phyloP scores from a whole-genome alignment of 345 rosid genomes.

The Citrus reticulata region DNA sequence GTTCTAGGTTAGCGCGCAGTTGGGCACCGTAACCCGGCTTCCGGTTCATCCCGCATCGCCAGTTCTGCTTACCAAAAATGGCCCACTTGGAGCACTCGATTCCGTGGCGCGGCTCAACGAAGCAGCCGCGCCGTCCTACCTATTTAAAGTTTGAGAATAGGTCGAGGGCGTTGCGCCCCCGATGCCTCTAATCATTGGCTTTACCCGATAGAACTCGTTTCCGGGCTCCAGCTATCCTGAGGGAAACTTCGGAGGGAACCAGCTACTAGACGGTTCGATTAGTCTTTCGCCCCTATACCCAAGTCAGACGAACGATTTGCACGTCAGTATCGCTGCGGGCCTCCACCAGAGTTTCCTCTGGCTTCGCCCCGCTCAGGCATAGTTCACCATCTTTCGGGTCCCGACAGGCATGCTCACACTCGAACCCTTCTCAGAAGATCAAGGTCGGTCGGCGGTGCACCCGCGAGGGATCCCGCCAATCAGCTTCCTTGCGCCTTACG shows the following conservation, averaged over 20 bases:
- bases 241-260: constrained; percentile 51
- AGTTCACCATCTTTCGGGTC: too few relatives aligned
- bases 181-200: constrained; percentile 3
- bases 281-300: constrained; percentile 55
- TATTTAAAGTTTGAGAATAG: not conserved
- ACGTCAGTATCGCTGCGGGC: too few relatives aligned
- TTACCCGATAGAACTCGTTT: not conserved
- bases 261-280: constrained; percentile 53
- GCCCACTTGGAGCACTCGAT: not conserved
- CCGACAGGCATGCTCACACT: too few relatives aligned
- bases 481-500: not conserved
- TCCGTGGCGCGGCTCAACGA: not conserved
- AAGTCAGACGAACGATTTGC: constrained; percentile 26
- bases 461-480: too few relatives aligned
- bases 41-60: not conserved
- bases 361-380: too few relatives aligned
- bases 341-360: too few relatives aligned
- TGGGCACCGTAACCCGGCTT: not conserved
- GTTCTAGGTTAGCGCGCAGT: too few relatives aligned
- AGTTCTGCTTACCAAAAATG: not conserved
- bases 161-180: constrained; percentile 1
- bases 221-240: constrained; percentile 30
- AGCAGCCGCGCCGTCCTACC: not conserved
- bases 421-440: too few relatives aligned
- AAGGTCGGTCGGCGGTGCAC: too few relatives aligned